Base-by-base conservation (phyloP, 2,329 filamentous ascomycete genomes). In the Trichoderma sp. region DNA sequence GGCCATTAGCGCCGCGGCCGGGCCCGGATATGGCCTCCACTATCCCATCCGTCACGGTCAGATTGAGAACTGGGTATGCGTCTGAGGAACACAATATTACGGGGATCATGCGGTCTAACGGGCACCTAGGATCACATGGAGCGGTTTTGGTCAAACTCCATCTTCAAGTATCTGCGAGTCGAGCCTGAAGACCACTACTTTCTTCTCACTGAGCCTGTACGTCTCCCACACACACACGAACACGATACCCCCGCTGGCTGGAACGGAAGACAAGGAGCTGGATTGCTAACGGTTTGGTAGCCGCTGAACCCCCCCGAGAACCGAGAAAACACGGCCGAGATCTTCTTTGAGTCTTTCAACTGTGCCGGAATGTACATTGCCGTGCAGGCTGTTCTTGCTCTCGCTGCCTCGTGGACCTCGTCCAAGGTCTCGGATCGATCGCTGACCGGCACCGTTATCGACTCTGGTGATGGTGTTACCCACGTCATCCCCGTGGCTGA, bases 321-420 rank as follows among this genome's bases (percentile, higher is more conserved):
- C 82, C 93, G 95, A 77, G 95, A 99, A 82, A 97, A 97, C 79
- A 98, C 95, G 29, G 95, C 95, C 80, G 95, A 99, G 80, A 99
- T 99, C 81, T 97, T 99, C 89, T 99, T 99, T 83, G 95, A 99
- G 79, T 98, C 95, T 4, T 99, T 99, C 86, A 99, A 99, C 83
- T 98, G 95, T 80, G 94, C 95, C 68, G 95, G 95, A 82, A 90
- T 99, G 72, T 99, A 99, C 82, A 99, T 99, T 78, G 95, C 95
- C 56, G 95, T 99, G 15, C 95, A 99, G 82, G 95, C 95, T 35
- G 95, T 99, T 25, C 90, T 99, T 67, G 95, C 96, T 17, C 88
- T 99, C 54, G 95, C 95, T 53, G 95, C 96, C 22, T 98, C 95
- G 9, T 99, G 95, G 95, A 99, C 95, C 32, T 97, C 94, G 58